These are phyloP conservation scores for Chytridiales sp. DNA, from an alignment of 371 early-diverging fungal species.

Conservation along the genomic window DNA sequence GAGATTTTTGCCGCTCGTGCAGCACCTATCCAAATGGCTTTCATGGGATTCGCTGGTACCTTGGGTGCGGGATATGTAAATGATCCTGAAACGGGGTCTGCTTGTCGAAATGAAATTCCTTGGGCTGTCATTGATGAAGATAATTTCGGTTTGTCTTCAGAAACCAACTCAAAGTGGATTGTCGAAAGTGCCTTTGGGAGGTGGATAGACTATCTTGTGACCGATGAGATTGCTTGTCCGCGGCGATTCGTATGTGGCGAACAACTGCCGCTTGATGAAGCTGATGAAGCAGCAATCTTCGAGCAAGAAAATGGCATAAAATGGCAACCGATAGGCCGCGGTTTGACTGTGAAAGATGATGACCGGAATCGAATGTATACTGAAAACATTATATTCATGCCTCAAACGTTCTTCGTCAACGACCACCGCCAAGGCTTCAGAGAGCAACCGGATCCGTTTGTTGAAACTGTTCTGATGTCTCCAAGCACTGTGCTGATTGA, in stretches of 20 bases:
- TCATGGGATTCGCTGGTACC: conserved; percentile 93
- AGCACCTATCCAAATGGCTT: conserved; percentile 82
- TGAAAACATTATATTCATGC: conserved; percentile 90
- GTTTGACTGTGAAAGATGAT: too few relatives aligned
- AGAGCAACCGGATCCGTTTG: conserved; percentile 56
- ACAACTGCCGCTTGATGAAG: conserved; percentile 24
- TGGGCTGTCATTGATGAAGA: not conserved
- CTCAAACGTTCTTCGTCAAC: conserved; percentile 88
- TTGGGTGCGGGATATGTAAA: conserved; percentile 67
- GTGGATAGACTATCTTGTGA: conserved; percentile 91
- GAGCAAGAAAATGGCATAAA: conserved; percentile 65
- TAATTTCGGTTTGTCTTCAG: not conserved
- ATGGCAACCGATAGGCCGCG: too few relatives aligned
- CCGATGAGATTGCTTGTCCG: conserved; percentile 86
- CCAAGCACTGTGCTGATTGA: conserved; percentile 4
- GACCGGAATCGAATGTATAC: conserved; percentile 87
- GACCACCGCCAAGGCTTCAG: conserved; percentile 92
- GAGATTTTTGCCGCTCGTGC: conserved; percentile 92
- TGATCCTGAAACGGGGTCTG: not conserved
- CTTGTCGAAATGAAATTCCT: not conserved
- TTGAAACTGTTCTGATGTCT: conserved; percentile 42
- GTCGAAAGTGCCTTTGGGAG: conserved; percentile 13
- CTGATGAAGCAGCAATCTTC: conserved; percentile 12
- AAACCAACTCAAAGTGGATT: not conserved
- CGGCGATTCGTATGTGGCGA: conserved; percentile 78